Evolutionary conservation across 192 early-diverging fungal genomes (phyloP).

Genomic region (Coemansia sp.): DNA sequence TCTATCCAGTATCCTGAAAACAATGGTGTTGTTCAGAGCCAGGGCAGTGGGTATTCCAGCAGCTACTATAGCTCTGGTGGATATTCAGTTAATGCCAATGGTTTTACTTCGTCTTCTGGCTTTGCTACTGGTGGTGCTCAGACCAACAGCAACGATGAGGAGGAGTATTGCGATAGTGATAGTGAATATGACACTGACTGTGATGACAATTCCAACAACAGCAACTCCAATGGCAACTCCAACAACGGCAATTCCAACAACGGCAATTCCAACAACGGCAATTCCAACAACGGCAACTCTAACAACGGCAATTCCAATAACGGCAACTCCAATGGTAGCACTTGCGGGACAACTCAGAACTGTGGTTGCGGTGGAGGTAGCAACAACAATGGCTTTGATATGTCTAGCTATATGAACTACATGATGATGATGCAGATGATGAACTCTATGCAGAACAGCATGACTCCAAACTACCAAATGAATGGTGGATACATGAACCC

Average conservation of each 20-base stretch:
- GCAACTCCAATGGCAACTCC: neutral
- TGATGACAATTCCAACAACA: neutral
- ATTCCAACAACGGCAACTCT: neutral
- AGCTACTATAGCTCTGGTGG: slow-evolving; percentile 9
- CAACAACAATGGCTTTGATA: neutral
- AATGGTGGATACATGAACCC: slow-evolving; percentile 1
- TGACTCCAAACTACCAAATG: slow-evolving; percentile 9
- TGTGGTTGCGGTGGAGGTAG: neutral
- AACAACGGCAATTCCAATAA: neutral
- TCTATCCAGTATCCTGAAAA: neutral
- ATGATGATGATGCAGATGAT: slow-evolving; percentile 9
- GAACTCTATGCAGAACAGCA: neutral
- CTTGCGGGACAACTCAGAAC: neutral
- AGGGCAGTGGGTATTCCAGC: neutral
- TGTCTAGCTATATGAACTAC: neutral
- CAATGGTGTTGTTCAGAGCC: neutral
- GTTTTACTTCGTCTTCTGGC: neutral
- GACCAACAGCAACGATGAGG: neutral
- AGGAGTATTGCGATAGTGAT: slow-evolving; percentile 1
- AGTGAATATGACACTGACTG: neutral
- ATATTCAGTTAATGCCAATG: neutral
- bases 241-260: neutral
- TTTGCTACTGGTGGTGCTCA: neutral
- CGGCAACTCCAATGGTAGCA: neutral
- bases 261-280: neutral